These are phyloP conservation scores for Eucalyptus dawsonii DNA, from an alignment of 345 rosid species.

Conservation along the genomic window DNA sequence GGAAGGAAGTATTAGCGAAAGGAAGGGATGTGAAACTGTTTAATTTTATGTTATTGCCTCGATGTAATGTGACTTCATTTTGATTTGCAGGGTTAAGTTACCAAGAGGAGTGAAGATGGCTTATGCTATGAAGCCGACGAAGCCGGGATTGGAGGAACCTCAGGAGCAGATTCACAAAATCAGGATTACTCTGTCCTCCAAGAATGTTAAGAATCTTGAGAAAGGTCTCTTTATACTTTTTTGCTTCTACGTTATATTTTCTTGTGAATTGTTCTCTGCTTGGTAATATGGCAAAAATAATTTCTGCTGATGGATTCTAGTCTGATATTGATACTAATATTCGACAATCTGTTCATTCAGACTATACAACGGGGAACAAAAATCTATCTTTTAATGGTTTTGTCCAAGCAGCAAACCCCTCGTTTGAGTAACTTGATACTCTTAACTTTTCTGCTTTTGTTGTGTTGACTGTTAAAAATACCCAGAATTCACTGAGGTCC, in stretches of 20 bases:
- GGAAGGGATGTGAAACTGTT: background rate
- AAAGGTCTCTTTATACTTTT: background rate
- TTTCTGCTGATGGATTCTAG: background rate
- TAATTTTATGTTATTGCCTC: background rate
- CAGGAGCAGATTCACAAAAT: conserved; percentile 6
- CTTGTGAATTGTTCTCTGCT: background rate
- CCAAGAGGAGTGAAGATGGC: background rate
- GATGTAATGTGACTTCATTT: background rate
- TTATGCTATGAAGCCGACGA: conserved; percentile 1
- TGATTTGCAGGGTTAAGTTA: background rate
- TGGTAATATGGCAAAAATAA: background rate
- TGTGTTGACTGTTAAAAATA: background rate
- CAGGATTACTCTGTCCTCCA: conserved; percentile 9
- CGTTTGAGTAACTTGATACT: background rate
- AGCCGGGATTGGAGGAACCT: conserved; percentile 1
- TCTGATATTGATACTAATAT: background rate
- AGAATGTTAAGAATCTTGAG: conserved; percentile 9
- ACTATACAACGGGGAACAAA: background rate
- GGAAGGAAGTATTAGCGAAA: background rate
- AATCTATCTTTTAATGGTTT: background rate
- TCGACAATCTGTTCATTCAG: background rate
- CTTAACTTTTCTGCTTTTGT: background rate
- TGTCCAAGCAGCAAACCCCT: background rate
- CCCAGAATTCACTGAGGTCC: background rate
- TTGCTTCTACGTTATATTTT: rapidly evolving